Base-by-base conservation (phyloP, 2,329 filamentous ascomycete species). In the Amylocarpus encephaloides region DNA sequence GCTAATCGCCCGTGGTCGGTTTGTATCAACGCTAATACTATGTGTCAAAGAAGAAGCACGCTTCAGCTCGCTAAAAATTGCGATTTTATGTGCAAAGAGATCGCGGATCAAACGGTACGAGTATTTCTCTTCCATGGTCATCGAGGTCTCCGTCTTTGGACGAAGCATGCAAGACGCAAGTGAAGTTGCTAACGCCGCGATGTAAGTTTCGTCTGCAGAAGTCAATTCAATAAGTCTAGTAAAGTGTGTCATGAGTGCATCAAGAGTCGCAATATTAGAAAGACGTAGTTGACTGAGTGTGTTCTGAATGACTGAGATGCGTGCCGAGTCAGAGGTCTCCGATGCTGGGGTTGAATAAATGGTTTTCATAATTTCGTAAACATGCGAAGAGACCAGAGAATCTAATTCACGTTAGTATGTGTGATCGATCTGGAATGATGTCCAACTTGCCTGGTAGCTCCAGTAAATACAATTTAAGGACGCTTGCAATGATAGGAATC, bases 331-430 rank as follows among this genome's bases (percentile, higher is more conserved):
- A 3, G 83, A 82, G 13, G 81, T 79, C 50, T 95, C 88, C 38
- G 86, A 79, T 42, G 86, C 77, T 11, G 89, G 85, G 12, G 87
- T 90, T 42, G 83, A 85, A 73, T 98, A 98, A 58, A 98, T 94
- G 1, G 90, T 97, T 71, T 95, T 91, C 66, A 98, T 85, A 65
- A 98, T 97, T 72, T 98, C 94, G 68, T 98, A 98, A 51, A 98
- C 90, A 67, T 97, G 92, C 36, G 90, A 95, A 50, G 93, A 97
- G 54, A 98, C 92, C 55, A 98, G 78, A n/a, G 93, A 97, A 70
- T 98, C 93, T 93, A 59, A 3, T 12, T 1, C 16, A 7, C 41
- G 51, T 67, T 53, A 67, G 63, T 9, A 42, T 16, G 15, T 3
- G 29, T 45, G n/a, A 18, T 5, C 11, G n/a, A 19, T 36, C 9